These are phyloP conservation scores for Cryptosporidium baileyi DNA, from an alignment of 169 alveolate genomes.

Conservation along the genomic window DNA sequence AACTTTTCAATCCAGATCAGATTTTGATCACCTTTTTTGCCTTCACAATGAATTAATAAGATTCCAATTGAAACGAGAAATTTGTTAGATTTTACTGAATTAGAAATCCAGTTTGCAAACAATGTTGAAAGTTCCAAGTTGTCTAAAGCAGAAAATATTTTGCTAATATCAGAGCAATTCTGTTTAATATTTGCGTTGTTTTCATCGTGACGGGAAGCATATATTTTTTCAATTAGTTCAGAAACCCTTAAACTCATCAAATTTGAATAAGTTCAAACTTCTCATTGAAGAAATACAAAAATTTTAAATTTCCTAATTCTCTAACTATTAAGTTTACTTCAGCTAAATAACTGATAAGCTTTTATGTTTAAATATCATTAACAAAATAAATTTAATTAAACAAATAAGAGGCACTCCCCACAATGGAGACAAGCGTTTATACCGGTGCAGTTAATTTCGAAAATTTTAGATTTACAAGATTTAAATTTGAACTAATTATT, in stretches of 20 bases:
- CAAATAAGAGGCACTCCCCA: too few relatives aligned
- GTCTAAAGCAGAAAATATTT: neutral
- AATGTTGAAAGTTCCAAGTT: neutral
- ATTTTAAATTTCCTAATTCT: neutral
- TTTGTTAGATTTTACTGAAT: conserved; percentile 11
- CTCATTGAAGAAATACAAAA: too few relatives aligned
- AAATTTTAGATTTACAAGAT: too few relatives aligned
- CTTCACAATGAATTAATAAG: conserved; percentile 22
- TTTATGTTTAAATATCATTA: too few relatives aligned
- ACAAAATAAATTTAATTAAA: too few relatives aligned
- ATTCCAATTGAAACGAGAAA: conserved; percentile 5
- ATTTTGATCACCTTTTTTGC: neutral
- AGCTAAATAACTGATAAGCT: neutral
- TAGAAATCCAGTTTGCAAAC: neutral
- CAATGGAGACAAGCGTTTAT: too few relatives aligned
- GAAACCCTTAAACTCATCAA: neutral
- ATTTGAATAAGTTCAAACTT: neutral
- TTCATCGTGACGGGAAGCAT: neutral
- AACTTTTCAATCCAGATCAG: conserved; percentile 16
- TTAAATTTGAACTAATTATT: too few relatives aligned
- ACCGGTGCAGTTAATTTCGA: too few relatives aligned
- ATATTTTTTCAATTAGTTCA: conserved; percentile 17
- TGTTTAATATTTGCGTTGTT: neutral
- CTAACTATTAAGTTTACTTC: neutral
- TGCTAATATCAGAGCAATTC: conserved; percentile 1